These are phyloP conservation scores for Malus asiatica DNA, from an alignment of 306 rosid species.

Conservation along the genomic window DNA sequence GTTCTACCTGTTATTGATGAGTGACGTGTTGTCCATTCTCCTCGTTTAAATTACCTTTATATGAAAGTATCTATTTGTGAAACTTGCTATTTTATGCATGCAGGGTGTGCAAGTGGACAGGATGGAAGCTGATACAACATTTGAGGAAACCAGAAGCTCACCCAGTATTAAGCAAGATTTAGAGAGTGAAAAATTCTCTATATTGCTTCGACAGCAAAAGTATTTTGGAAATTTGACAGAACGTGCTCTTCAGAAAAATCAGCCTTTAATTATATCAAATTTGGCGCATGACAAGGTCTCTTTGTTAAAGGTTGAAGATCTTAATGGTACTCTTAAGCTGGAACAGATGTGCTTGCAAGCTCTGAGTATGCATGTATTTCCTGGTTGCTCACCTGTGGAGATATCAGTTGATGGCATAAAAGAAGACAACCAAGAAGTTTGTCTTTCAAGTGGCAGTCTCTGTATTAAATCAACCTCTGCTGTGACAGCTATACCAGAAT, in stretches of 20 bases:
- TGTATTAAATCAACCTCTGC: conserved; percentile 32
- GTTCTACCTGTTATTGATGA: neutral
- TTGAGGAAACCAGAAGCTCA: conserved; percentile 41
- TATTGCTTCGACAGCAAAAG: conserved; percentile 68
- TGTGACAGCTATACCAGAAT: conserved; percentile 31
- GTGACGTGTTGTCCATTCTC: neutral
- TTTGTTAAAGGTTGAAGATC: conserved; percentile 38
- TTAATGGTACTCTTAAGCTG: conserved; percentile 45
- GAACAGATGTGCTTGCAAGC: conserved; percentile 85
- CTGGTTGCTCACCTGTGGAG: conserved; percentile 46
- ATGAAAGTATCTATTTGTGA: neutral
- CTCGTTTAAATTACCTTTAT: neutral
- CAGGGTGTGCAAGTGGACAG: conserved; percentile 74
- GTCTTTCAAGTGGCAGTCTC: conserved; percentile 35
- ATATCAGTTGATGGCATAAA: conserved; percentile 39
- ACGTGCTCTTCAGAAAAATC: conserved; percentile 77
- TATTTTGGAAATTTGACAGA: conserved; percentile 64
- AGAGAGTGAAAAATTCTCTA: conserved; percentile 48
- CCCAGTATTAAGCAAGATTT: conserved; percentile 37
- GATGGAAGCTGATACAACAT: conserved; percentile 37
- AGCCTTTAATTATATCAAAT: conserved; percentile 66
- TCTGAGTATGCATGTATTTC: conserved; percentile 55
- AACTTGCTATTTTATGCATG: conserved; percentile 13
- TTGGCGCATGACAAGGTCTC: conserved; percentile 52
- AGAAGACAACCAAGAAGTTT: conserved; percentile 41